Evolutionary conservation across 257 asterid genomes (phyloP).

Genomic region (Plantago elongata): DNA sequence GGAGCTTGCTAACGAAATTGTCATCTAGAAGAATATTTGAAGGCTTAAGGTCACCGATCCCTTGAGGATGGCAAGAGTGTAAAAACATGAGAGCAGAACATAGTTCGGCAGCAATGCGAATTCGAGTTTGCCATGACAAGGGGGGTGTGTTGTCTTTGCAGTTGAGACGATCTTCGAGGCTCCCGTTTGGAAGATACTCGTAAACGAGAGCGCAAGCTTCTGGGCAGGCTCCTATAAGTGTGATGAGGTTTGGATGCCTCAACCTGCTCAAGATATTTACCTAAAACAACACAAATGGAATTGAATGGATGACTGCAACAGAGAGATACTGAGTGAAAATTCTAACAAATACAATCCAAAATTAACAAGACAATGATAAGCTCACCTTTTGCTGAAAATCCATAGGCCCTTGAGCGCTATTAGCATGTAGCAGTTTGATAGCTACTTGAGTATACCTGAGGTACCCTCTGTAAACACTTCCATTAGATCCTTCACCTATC

Average conservation of each 20-base stretch:
- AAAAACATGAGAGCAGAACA: conserved; percentile 81
- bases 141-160: conserved; percentile 81
- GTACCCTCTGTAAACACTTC: conserved; percentile 60
- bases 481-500: conserved; percentile 90
- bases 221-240: conserved; percentile 86
- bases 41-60: conserved; percentile 80
- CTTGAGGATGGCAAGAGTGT: conserved; percentile 62
- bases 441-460: conserved; percentile 79
- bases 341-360: no score
- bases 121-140: conserved; percentile 78
- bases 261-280: conserved; percentile 71
- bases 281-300: conserved; percentile 25
- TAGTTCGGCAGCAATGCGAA: conserved; percentile 78
- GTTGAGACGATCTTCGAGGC: conserved; percentile 85
- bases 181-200: conserved; percentile 84
- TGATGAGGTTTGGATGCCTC: conserved; percentile 86
- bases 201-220: conserved; percentile 71
- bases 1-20: conserved; percentile 69
- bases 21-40: conserved; percentile 69
- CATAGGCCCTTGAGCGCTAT: conserved; percentile 70
- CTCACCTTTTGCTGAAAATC: conserved; percentile 90
- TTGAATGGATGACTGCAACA: no score
- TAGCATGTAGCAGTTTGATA: conserved; percentile 60
- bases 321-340: no score
- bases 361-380: no score